Base-by-base conservation (phyloP, 164 flowering plant genomes). In the Platanus orientalis region DNA sequence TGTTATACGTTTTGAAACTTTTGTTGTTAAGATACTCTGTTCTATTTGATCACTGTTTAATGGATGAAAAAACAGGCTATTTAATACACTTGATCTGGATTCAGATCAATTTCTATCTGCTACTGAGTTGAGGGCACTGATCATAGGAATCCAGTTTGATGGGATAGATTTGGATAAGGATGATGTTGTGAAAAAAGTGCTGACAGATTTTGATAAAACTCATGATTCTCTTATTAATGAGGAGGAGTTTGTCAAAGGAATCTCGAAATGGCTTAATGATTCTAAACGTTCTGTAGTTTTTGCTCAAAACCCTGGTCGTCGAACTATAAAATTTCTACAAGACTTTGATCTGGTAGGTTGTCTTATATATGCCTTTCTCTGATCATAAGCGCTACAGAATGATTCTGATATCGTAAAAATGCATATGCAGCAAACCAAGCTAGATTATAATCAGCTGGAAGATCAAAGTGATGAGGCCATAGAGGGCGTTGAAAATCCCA, bases 111-210 rank as follows among this genome's bases (percentile, higher is more conserved):
- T 0, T 17, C 59, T 71, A 40, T 71, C 71, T 42, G 28, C 29
- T 45, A n/a, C 58, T 20, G 75, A 71, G 64, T 47, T 71, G 51
- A 26, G 71, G 52, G 75, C 75, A 52, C 63, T 71, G 45, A 30
- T 71, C 20, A 61, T 66, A 9, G 75, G 75, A 34, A 67, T 71
- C 14, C 67, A 62, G 16, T 58, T 70, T 64, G 69, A 70, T 14
- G 69, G 60, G 65, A 48, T 60, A 47, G 69, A 65, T 60, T 65
- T 65, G 28, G 61, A 60, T 60, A 47, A 26, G 7, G 61, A 60
- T 44, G 73, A 64, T 24, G 64, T 65, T 45, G 69, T 48, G 24
- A 24, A 47, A 47, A 65, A 70, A 61, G 24, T 70, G 55, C 14
- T 70, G 58, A 13, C 4, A 25, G 73, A 70, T 56, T 70, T 70